phyloP scores from a whole-genome alignment of 495 filamentous ascomycete species.

The Sabuloglossum arenarium region DNA sequence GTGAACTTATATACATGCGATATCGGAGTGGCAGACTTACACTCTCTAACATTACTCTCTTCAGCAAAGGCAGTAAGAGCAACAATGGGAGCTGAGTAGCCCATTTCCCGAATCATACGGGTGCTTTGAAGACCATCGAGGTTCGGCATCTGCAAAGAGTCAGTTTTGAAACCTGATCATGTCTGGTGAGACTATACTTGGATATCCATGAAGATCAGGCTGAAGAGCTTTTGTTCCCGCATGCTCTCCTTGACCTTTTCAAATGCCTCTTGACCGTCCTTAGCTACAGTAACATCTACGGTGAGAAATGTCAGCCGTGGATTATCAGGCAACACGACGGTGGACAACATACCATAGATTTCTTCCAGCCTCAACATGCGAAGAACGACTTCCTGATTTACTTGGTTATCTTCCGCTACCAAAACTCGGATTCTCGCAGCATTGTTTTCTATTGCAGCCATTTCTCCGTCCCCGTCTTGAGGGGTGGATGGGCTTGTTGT shows the following conservation, averaged over 20 bases:
- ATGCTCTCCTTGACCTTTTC: conserved; percentile 69
- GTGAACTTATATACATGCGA: not conserved
- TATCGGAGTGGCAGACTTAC: conserved; percentile 10
- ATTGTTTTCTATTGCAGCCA: conserved; percentile 24
- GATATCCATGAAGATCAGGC: conserved; percentile 89
- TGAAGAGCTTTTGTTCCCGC: conserved; percentile 47
- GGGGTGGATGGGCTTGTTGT: conserved; percentile 30
- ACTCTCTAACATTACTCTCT: conserved; percentile 72
- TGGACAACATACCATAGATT: conserved; percentile 27
- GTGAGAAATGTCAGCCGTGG: not conserved
- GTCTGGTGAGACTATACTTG: conserved; percentile 9
- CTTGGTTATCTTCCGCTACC: conserved; percentile 87
- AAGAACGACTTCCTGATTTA: conserved; percentile 88
- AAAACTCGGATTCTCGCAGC: conserved; percentile 41
- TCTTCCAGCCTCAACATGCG: conserved; percentile 51
- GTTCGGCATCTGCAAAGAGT: conserved; percentile 56
- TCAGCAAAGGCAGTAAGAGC: conserved; percentile 81
- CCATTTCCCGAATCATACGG: conserved; percentile 66
- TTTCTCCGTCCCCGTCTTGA: too few relatives aligned
- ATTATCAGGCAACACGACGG: not conserved
- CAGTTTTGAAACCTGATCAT: not conserved
- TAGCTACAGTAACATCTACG: conserved; percentile 53
- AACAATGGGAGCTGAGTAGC: conserved; percentile 77
- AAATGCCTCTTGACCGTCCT: conserved; percentile 77
- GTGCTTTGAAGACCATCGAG: conserved; percentile 78